A percentile compares a stretch with the other conserved stretches of the same genome.
Conservation (phyloP, 768 basidiomycete species). For the Tricholoma matsutake region DNA sequence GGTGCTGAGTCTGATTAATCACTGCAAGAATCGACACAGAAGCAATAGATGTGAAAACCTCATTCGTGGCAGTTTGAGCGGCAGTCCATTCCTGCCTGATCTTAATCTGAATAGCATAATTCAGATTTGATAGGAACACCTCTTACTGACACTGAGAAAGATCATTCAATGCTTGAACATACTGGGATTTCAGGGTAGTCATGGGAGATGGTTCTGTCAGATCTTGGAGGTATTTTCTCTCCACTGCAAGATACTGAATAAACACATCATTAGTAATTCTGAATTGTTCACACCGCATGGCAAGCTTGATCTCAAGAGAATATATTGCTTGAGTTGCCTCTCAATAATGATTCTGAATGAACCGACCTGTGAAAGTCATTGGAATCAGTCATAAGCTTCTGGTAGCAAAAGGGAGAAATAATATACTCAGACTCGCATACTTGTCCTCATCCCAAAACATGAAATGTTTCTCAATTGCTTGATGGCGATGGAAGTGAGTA, state of each 20-base stretch:
- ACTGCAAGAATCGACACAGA: background rate
- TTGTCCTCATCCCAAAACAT: no score
- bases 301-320: slow-evolving; percentile 1
- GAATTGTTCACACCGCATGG: background rate
- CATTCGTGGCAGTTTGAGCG: background rate
- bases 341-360: slow-evolving; percentile 6
- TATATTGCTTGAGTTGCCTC: slow-evolving; percentile 1
- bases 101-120: background rate
- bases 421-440: slow-evolving; percentile 21
- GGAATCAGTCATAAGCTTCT: no score
- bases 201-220: slow-evolving; percentile 1
- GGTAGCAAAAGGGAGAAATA: no score
- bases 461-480: slow-evolving; percentile 15
- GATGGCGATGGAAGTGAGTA: slow-evolving; percentile 18
- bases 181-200: slow-evolving; percentile 1
- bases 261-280: slow-evolving; percentile 1
- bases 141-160: slow-evolving; percentile 3
- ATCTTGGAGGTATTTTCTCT: slow-evolving; percentile 1
- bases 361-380: background rate
- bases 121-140: background rate
- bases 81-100: slow-evolving; percentile 5
- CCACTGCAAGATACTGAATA: background rate
- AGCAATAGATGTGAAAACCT: slow-evolving; percentile 2
- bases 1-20: background rate
- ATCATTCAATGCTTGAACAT: slow-evolving; percentile 4